phyloP scores from a whole-genome alignment of 192 early-diverging fungal species.

The Ambispora gerdemannii region DNA sequence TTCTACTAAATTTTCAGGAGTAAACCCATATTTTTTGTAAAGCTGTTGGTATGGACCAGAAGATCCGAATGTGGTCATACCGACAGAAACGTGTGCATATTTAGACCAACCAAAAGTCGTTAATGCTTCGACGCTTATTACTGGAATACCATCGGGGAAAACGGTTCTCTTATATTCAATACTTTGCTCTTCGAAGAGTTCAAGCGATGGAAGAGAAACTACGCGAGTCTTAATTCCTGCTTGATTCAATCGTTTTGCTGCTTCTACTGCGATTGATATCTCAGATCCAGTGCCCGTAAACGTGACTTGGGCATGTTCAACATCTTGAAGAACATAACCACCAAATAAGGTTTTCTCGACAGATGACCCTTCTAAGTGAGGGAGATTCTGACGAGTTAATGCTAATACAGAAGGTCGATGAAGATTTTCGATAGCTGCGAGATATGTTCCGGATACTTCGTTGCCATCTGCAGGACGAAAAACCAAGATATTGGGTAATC shows the following conservation, averaged over 20 bases:
- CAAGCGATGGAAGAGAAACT: slow-evolving; percentile 92
- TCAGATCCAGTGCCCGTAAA: slow-evolving; percentile 92
- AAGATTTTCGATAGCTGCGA: slow-evolving; percentile 69
- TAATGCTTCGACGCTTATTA: slow-evolving; percentile 87
- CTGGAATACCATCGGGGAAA: slow-evolving; percentile 74
- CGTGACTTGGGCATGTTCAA: slow-evolving; percentile 58
- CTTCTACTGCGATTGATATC: slow-evolving; percentile 80
- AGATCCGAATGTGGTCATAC: slow-evolving; percentile 86
- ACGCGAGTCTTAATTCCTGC: slow-evolving; percentile 66
- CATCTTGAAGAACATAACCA: slow-evolving; percentile 77
- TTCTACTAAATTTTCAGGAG: slow-evolving; percentile 63
- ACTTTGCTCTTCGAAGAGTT: slow-evolving; percentile 83
- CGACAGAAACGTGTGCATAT: slow-evolving; percentile 84
- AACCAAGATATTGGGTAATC: slow-evolving; percentile 83
- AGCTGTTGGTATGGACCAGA: slow-evolving; percentile 79
- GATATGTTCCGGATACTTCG: slow-evolving; percentile 86
- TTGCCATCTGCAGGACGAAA: slow-evolving; percentile 95
- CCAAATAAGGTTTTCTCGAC: slow-evolving; percentile 80
- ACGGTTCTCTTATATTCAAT: slow-evolving; percentile 78
- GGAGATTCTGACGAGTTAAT: slow-evolving; percentile 91
- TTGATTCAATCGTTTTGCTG: slow-evolving; percentile 70
- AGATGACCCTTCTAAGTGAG: slow-evolving; percentile 82
- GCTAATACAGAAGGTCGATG: slow-evolving; percentile 78
- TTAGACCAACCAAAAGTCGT: slow-evolving; percentile 87
- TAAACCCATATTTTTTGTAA: slow-evolving; percentile 86